phyloP scores from a whole-genome alignment of 202 grass and related monocot genomes.

The Carex sylvatica region DNA sequence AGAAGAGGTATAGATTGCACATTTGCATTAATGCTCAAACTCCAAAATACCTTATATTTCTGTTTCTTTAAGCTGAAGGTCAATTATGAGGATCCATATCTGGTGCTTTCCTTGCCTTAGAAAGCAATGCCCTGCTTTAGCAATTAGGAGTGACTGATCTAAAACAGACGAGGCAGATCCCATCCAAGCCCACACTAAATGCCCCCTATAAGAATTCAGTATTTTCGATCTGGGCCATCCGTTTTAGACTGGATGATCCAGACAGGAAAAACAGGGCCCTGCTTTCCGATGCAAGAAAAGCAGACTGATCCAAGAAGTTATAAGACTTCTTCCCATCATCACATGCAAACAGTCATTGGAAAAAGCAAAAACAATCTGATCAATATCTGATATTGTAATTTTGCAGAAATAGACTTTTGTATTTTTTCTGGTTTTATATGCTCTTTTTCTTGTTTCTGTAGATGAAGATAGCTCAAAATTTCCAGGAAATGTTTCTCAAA shows the following conservation, averaged over 20 bases:
- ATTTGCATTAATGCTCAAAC: neutral
- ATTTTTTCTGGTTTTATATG: conserved; percentile 8
- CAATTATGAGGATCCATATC: neutral
- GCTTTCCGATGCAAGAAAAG: neutral
- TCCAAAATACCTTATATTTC: neutral
- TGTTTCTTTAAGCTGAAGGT: conserved; percentile 1
- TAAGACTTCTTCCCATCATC: neutral
- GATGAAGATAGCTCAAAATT: conserved; percentile 69
- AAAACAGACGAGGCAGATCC: neutral
- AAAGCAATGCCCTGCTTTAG: neutral
- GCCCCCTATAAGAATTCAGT: neutral
- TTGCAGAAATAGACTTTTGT: conserved; percentile 17
- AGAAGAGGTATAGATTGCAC: conserved; percentile 48
- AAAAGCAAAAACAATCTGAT: neutral
- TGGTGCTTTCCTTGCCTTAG: neutral
- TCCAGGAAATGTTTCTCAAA: conserved; percentile 96
- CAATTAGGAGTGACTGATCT: neutral
- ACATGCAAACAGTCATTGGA: neutral
- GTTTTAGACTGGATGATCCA: neutral
- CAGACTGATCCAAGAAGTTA: neutral
- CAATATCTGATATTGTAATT: too few species aligned
- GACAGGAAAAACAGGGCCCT: neutral
- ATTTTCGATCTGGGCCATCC: neutral
- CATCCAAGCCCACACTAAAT: neutral
- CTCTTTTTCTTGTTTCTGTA: conserved; percentile 30